Percentiles rank a stretch among this genome's conserved stretches.
These are phyloP conservation scores for Mycena rosella DNA, from an alignment of 768 basidiomycete genomes.

Conservation along the genomic window DNA sequence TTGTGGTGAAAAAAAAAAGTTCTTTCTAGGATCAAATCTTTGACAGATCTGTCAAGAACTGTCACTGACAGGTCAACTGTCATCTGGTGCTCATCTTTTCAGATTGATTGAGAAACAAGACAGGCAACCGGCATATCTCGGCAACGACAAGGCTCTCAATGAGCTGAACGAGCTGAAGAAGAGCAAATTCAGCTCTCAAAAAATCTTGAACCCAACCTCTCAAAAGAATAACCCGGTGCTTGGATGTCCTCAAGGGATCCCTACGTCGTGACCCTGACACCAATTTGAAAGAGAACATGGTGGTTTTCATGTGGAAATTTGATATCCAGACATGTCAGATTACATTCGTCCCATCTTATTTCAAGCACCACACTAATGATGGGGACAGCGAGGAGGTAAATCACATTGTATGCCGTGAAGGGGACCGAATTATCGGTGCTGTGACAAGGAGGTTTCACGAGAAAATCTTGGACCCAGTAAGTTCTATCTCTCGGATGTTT, in stretches of 20 bases:
- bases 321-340: slow-evolving; percentile 47
- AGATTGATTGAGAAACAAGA: slow-evolving; percentile 41
- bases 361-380: background rate
- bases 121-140: slow-evolving; percentile 37
- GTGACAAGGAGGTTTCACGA: slow-evolving; percentile 27
- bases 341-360: slow-evolving; percentile 11
- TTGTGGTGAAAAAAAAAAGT: background rate
- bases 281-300: slow-evolving; percentile 44
- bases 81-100: background rate
- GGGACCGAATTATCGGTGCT: slow-evolving; percentile 45
- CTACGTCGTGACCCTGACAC: slow-evolving; percentile 41
- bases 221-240: background rate
- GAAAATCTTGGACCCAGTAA: slow-evolving; percentile 23
- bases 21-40: background rate
- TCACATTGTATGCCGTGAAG: slow-evolving; percentile 43
- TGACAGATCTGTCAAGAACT: too few species aligned
- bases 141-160: slow-evolving; percentile 41
- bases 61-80: too few species aligned
- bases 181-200: slow-evolving; percentile 17
- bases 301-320: slow-evolving; percentile 48
- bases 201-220: too few species aligned
- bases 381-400: slow-evolving; percentile 39
- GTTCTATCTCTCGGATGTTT: background rate
- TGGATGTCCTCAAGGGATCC: slow-evolving; percentile 37
- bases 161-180: slow-evolving; percentile 37